phyloP scores from a whole-genome alignment of 1,139 yeast genomes.

The Scheffersomyces titani region DNA sequence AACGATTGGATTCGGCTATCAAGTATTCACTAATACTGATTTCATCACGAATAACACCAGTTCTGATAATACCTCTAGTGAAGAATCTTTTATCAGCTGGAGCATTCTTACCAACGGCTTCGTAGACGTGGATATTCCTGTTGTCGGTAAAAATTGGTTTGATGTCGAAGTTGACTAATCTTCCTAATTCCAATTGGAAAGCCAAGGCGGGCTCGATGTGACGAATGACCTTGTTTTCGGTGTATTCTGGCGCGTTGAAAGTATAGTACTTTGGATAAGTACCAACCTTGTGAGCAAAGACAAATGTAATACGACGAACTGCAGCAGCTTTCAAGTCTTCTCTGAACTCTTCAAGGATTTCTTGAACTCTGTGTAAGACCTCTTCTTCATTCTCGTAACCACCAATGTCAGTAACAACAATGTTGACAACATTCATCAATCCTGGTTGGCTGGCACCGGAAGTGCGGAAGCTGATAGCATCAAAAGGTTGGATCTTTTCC shows the following conservation, averaged over 20 bases:
- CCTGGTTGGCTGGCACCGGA: conserved; percentile 31
- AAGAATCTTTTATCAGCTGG: conserved; percentile 93
- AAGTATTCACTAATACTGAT: conserved; percentile 90
- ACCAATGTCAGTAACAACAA: conserved; percentile 72
- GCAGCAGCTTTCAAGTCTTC: conserved; percentile 70
- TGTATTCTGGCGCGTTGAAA: conserved; percentile 83
- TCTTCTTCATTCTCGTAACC: conserved; percentile 75
- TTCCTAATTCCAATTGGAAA: conserved; percentile 91
- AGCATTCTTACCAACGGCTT: conserved; percentile 92
- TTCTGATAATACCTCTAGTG: conserved; percentile 95
- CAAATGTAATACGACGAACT: conserved; percentile 90
- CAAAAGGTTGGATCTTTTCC: conserved; percentile 61
- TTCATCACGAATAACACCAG: conserved; percentile 92
- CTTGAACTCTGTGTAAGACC: conserved; percentile 60
- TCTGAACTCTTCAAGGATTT: conserved; percentile 65
- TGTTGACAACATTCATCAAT: conserved; percentile 77
- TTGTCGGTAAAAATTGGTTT: conserved; percentile 95
- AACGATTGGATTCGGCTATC: conserved; percentile 92
- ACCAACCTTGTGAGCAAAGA: conserved; percentile 81
- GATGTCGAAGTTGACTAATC: conserved; percentile 91
- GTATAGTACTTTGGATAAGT: conserved; percentile 94
- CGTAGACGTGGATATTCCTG: conserved; percentile 95
- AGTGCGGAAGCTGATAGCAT: conserved; percentile 40
- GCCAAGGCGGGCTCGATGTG: conserved; percentile 98
- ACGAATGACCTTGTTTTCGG: conserved; percentile 87